A percentile compares a stretch with the other conserved stretches of the same genome.
These are phyloP conservation scores for Pythium aphanidermatum DNA, from an alignment of 352 stramenopile genomes.

Conservation along the genomic window DNA sequence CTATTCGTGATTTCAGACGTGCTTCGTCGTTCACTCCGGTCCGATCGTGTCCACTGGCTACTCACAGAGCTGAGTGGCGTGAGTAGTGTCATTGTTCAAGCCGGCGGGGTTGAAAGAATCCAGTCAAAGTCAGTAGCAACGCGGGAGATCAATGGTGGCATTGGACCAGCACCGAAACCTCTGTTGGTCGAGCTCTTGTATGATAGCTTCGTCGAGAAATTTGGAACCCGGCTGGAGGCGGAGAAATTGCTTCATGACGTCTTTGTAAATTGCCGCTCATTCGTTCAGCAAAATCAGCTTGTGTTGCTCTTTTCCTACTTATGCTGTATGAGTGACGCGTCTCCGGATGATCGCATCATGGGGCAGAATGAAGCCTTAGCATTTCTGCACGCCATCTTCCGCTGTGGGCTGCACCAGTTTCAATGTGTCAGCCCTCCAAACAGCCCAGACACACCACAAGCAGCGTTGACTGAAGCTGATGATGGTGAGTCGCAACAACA, in stretches of 20 bases:
- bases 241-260: slow-evolving; percentile 82
- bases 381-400: slow-evolving; percentile 53
- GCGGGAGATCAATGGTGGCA: slow-evolving; percentile 39
- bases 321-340: slow-evolving; percentile 59
- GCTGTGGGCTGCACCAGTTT: slow-evolving; percentile 56
- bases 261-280: slow-evolving; percentile 66
- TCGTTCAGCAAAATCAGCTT: slow-evolving; percentile 30
- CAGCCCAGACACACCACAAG: background rate
- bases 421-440: slow-evolving; percentile 29
- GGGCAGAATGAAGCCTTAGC: slow-evolving; percentile 62
- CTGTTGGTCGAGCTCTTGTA: slow-evolving; percentile 75
- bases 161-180: slow-evolving; percentile 44
- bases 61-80: slow-evolving; percentile 43
- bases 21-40: slow-evolving; percentile 36
- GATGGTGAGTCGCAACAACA: no score
- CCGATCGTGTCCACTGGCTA: slow-evolving; percentile 20
- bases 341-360: slow-evolving; percentile 51
- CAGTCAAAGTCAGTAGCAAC: no score
- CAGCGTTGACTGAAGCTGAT: background rate
- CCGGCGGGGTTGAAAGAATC: background rate
- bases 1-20: slow-evolving; percentile 50
- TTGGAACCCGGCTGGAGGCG: slow-evolving; percentile 61
- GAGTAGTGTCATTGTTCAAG: slow-evolving; percentile 23
- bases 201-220: slow-evolving; percentile 62
- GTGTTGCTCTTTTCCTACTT: slow-evolving; percentile 63